Percentiles rank a stretch among this genome's conserved stretches.
phyloP scores from a whole-genome alignment of 306 rosid genomes.

The Alnus glutinosa region DNA sequence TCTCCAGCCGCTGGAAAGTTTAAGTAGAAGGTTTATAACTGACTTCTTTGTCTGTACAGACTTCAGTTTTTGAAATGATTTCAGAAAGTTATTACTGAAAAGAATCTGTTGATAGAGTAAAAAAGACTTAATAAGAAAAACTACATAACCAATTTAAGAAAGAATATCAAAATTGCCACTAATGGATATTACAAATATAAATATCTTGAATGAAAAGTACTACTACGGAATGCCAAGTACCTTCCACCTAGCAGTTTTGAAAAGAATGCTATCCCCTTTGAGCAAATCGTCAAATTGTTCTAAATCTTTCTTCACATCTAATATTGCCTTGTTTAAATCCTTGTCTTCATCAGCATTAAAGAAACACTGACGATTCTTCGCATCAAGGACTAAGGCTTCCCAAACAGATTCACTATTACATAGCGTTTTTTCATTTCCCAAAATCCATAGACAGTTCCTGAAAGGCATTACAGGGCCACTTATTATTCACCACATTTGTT shows the following conservation, averaged over 20 bases:
- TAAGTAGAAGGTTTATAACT: conserved; percentile 51
- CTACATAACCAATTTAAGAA: background rate
- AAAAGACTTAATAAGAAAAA: background rate
- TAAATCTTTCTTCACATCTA: conserved; percentile 57
- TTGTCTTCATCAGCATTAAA: conserved; percentile 63
- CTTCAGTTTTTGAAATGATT: conserved; percentile 57
- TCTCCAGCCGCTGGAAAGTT: conserved; percentile 75
- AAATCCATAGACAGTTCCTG: conserved; percentile 79
- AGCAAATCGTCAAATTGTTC: conserved; percentile 72
- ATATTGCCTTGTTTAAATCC: conserved; percentile 58
- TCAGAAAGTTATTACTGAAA: conserved; percentile 67
- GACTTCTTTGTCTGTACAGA: conserved; percentile 41
- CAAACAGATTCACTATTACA: conserved; percentile 49
- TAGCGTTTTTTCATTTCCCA: conserved; percentile 66
- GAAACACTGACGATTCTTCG: conserved; percentile 60
- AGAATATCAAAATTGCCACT: background rate
- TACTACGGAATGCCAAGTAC: conserved; percentile 29
- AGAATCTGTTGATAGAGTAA: conserved; percentile 40
- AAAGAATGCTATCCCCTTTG: conserved; percentile 50
- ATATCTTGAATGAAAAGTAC: background rate
- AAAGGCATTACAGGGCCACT: conserved; percentile 8
- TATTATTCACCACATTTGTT: conserved; percentile 1
- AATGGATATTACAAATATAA: background rate
- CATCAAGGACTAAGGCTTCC: conserved; percentile 57
- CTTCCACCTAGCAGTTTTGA: conserved; percentile 72